Evolutionary conservation across 1,284 basidiomycete genomes (phyloP), one percentile per base, ranked within the genome.

Genomic region (Ganoderma sinense): DNA sequence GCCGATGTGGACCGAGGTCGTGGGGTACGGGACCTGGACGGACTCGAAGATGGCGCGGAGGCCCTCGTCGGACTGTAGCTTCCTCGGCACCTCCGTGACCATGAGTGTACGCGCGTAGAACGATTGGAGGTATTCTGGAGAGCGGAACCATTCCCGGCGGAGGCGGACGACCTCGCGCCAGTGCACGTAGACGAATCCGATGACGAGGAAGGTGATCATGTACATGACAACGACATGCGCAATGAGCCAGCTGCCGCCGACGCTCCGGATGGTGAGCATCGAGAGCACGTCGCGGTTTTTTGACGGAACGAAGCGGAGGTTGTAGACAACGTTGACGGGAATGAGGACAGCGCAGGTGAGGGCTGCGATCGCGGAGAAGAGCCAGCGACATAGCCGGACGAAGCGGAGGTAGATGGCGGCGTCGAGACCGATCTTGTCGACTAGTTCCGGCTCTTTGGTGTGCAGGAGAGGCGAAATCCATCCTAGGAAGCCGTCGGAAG

Each of bases 381-480:
- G 84, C 85, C 88, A 90, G 33, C 96, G 91, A 77, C 94, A 88
- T 84, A 99, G 91, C 71, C 96, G 91, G 36, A 94, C 87, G 80
- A 99, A 98, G 29, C 97, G 93, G 23, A 99, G 89, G 81, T 95
- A 99, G 16, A 94, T 89, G 63, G 96, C 93, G 0, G 97, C 97
- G 79, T 99, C 98, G 26, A 98, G 89, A 20, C 95, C 97, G 76
- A 98, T 88, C 79, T 97, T 96, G 74, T 94, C 90, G 40, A 99
- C 85, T 58, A 99, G 89, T 74, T 96, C 92, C 36, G 92, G 89
- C 81, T 99, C 97, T 76, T 93, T 93, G 39, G 93, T 92, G 71
- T 90, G 88, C 63, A 96, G 77, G 26, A 99, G 88, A 2, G 97
- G 97, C 29, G 91, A 91, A 1, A 99, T 84, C 97, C 97, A 97